A percentile compares a stretch with the other conserved stretches of the same genome.
These are phyloP conservation scores for Pichia occidentalis DNA, from an alignment of 805 yeast species.

Conservation along the genomic window DNA sequence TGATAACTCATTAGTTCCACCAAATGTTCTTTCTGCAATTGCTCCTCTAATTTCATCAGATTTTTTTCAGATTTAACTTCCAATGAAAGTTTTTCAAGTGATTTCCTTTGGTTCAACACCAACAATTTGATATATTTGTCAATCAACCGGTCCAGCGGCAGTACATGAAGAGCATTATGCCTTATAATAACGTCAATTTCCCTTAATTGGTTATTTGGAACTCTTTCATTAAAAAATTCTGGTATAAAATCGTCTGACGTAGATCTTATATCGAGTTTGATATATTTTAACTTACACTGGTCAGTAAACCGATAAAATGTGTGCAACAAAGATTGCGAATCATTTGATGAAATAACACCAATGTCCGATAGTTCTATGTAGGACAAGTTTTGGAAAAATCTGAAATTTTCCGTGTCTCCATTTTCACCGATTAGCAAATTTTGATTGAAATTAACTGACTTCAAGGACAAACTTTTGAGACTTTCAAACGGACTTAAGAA, in stretches of 20 bases:
- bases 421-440: background rate
- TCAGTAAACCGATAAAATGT: constrained; percentile 7
- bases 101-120: constrained; percentile 12
- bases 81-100: constrained; percentile 22
- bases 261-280: constrained; percentile 22
- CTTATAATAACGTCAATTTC: constrained; percentile 22
- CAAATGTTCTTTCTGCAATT: constrained; percentile 17
- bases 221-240: constrained; percentile 12
- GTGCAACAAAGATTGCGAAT: constrained; percentile 14
- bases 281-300: constrained; percentile 4
- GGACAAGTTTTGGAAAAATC: constrained; percentile 10
- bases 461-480: constrained; percentile 9
- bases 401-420: background rate
- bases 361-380: constrained; percentile 16
- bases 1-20: constrained; percentile 6
- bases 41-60: constrained; percentile 18
- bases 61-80: constrained; percentile 20
- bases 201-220: constrained; percentile 16
- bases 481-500: constrained; percentile 2
- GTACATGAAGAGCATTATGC: constrained; percentile 17
- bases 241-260: constrained; percentile 17
- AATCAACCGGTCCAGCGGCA: constrained; percentile 15
- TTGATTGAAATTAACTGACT: constrained; percentile 12
- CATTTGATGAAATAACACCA: constrained; percentile 12
- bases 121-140: constrained; percentile 15